A percentile compares a stretch with the other conserved stretches of the same genome.
phyloP scores from a whole-genome alignment of 2,329 filamentous ascomycete genomes.

The Cercospora zeina region DNA sequence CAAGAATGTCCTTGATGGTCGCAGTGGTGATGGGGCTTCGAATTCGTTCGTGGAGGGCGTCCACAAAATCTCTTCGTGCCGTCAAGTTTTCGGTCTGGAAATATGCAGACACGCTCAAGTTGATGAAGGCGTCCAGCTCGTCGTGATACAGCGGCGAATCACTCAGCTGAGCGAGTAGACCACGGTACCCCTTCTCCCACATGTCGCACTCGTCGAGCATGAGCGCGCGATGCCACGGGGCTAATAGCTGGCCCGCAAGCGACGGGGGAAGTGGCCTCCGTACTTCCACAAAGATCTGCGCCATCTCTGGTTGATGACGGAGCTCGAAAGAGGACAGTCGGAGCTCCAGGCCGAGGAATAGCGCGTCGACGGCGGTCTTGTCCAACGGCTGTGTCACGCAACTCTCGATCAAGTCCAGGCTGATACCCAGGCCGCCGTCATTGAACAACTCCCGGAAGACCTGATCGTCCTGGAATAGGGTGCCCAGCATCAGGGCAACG shows the following conservation, averaged over 20 bases:
- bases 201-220: slow-evolving; percentile 30
- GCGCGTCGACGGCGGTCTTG: slow-evolving; percentile 19
- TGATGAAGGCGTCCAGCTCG: slow-evolving; percentile 30
- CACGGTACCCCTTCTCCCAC: slow-evolving; percentile 27
- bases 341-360: slow-evolving; percentile 24
- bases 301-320: slow-evolving; percentile 28
- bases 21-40: slow-evolving; percentile 17
- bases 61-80: slow-evolving; percentile 27
- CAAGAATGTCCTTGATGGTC: slow-evolving; percentile 25
- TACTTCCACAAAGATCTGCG: slow-evolving; percentile 31
- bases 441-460: slow-evolving; percentile 19
- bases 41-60: slow-evolving; percentile 24
- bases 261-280: slow-evolving; percentile 26
- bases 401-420: slow-evolving; percentile 23
- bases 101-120: slow-evolving; percentile 27
- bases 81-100: slow-evolving; percentile 26
- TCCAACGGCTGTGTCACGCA: slow-evolving; percentile 22
- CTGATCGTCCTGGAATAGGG: slow-evolving; percentile 22
- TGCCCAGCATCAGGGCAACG: slow-evolving; percentile 23
- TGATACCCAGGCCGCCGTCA: slow-evolving; percentile 24
- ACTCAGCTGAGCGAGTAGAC: slow-evolving; percentile 25
- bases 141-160: slow-evolving; percentile 24
- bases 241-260: slow-evolving; percentile 25
- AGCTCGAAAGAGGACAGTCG: slow-evolving; percentile 26
- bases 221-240: slow-evolving; percentile 28